These are phyloP conservation scores for Termitomyces sp. DNA, from an alignment of 768 basidiomycete species.

Conservation along the genomic window DNA sequence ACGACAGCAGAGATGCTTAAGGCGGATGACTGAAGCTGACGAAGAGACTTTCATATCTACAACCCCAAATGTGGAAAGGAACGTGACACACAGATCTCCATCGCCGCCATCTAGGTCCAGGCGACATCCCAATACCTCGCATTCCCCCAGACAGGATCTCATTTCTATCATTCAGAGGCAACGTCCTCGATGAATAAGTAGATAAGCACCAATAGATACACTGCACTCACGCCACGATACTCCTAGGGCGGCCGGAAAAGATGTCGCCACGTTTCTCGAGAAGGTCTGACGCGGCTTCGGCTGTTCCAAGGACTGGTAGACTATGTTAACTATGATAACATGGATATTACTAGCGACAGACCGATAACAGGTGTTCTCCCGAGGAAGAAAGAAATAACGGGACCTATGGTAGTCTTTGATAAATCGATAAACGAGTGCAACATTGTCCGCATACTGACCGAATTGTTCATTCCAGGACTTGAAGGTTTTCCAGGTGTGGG, in stretches of 20 bases:
- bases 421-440: not conserved
- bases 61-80: not conserved
- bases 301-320: slow-evolving; percentile 20
- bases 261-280: slow-evolving; percentile 28
- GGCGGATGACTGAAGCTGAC: slow-evolving; percentile 6
- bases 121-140: slow-evolving; percentile 27
- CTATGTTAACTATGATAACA: not conserved
- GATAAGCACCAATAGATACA: not conserved
- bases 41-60: not conserved
- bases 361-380: slow-evolving; percentile 19
- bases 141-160: slow-evolving; percentile 28
- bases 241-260: slow-evolving; percentile 28
- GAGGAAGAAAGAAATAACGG: slow-evolving; percentile 16
- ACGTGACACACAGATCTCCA: slow-evolving; percentile 25
- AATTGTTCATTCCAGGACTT: slow-evolving; percentile 14
- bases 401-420: slow-evolving; percentile 2
- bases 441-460: slow-evolving; percentile 5
- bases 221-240: slow-evolving; percentile 23
- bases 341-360: not conserved
- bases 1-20: slow-evolving; percentile 5
- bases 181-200: not conserved
- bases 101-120: slow-evolving; percentile 25
- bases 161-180: slow-evolving; percentile 10
- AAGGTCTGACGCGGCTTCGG: slow-evolving; percentile 25
- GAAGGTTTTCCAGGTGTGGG: slow-evolving; percentile 17